A percentile compares a stretch with the other conserved stretches of the same genome.
Conservation (phyloP, 2,329 filamentous ascomycete genomes). For the Rosellinia necatrix region DNA sequence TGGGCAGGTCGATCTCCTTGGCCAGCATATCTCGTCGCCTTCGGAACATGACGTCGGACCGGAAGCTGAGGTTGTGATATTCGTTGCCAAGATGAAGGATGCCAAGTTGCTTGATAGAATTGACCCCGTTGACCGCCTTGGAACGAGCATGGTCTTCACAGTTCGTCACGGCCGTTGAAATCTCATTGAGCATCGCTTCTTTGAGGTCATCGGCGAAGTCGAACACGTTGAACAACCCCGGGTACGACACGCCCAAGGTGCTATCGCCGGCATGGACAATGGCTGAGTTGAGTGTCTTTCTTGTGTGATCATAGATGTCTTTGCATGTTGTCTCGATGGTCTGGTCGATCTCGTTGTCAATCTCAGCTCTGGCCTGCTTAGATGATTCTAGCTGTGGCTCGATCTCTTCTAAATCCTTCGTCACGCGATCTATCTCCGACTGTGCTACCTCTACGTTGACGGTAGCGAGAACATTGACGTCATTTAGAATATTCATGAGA, state of each 20-base stretch:
- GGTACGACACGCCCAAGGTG: conserved; percentile 83
- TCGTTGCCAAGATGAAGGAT: conserved; percentile 86
- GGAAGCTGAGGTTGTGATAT: conserved; percentile 84
- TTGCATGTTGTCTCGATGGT: conserved; percentile 85
- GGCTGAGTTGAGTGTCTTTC: conserved; percentile 72
- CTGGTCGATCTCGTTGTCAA: conserved; percentile 79
- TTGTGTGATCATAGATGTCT: conserved; percentile 83
- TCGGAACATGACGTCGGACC: conserved; percentile 91
- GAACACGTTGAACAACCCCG: conserved; percentile 82
- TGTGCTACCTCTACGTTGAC: conserved; percentile 89
- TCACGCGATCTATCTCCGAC: conserved; percentile 82
- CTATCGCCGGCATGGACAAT: conserved; percentile 77
- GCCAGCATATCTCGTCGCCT: conserved; percentile 80
- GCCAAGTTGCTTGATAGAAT: conserved; percentile 85
- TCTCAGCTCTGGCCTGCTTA: conserved; percentile 76
- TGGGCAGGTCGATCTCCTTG: conserved; percentile 82
- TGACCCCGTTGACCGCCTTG: conserved; percentile 80
- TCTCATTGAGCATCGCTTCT: conserved; percentile 86
- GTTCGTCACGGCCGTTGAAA: conserved; percentile 74
- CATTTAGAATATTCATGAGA: conserved; percentile 87
- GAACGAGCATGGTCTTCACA: conserved; percentile 87
- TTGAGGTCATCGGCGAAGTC: conserved; percentile 93
- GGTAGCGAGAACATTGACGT: conserved; percentile 79
- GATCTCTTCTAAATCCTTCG: conserved; percentile 76
- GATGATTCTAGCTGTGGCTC: conserved; percentile 86